These are phyloP conservation scores for Cytospora schulzeri DNA, from an alignment of 2,329 filamentous ascomycete species.

Conservation along the genomic window DNA sequence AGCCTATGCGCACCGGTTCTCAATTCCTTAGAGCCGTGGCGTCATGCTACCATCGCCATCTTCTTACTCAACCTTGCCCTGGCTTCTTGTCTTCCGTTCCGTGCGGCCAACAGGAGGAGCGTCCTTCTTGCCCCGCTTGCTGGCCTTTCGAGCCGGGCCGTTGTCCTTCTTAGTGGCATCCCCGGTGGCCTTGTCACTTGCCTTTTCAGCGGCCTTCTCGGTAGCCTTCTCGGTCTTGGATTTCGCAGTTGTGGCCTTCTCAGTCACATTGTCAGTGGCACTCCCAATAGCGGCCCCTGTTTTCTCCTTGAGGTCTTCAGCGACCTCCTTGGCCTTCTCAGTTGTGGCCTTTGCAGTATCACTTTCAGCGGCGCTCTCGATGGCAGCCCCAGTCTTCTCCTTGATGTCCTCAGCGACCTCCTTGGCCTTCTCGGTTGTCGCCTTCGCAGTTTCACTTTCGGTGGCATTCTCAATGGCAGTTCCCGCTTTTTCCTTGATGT, in stretches of 20 bases:
- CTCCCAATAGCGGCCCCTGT: not conserved
- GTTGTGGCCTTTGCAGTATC: not conserved
- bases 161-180: slow-evolving; percentile 13
- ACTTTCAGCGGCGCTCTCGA: not conserved
- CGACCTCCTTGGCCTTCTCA: not conserved
- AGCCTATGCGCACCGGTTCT: not conserved
- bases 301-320: not conserved
- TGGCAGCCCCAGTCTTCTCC: not conserved
- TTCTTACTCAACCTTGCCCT: slow-evolving; percentile 33
- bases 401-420: not conserved
- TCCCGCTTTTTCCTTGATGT: too few species aligned
- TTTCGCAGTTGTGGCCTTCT: not conserved
- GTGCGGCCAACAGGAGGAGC: slow-evolving; percentile 37
- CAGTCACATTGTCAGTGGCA: not conserved
- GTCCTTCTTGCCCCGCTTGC: slow-evolving; percentile 33
- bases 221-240: not conserved
- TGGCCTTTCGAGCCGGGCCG: slow-evolving; percentile 30
- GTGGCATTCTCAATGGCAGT: too few species aligned
- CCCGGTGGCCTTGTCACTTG: not conserved
- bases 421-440: not conserved
- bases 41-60: not conserved
- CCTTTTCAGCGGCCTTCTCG: not conserved
- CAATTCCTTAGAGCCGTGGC: not conserved
- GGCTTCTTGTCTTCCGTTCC: slow-evolving; percentile 44
- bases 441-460: not conserved